Percentiles rank a stretch among this genome's conserved stretches.
phyloP scores from a whole-genome alignment of 495 filamentous ascomycete species.

The Letharia lupina region DNA sequence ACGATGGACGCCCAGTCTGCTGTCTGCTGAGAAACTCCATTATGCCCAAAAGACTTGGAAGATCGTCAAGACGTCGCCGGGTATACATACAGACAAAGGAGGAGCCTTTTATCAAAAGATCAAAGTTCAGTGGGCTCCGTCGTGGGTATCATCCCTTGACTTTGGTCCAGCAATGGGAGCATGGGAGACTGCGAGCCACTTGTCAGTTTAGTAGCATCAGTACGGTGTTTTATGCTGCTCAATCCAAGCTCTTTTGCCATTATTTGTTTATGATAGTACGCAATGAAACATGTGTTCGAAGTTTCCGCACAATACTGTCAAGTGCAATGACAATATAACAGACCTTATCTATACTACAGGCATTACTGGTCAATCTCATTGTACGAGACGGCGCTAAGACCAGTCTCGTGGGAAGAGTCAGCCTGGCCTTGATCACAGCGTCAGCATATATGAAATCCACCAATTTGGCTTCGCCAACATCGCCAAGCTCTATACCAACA shows the following conservation, averaged over 20 bases:
- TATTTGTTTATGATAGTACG: too few relatives aligned
- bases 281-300: too few relatives aligned
- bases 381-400: background rate
- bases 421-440: background rate
- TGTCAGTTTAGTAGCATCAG: too few relatives aligned
- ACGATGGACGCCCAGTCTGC: background rate
- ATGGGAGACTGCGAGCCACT: too few relatives aligned
- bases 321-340: background rate
- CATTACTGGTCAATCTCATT: background rate
- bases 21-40: background rate
- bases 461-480: background rate
- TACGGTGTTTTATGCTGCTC: too few relatives aligned
- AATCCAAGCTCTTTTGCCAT: too few relatives aligned
- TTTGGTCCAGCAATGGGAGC: too few relatives aligned
- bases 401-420: background rate
- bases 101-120: too few relatives aligned
- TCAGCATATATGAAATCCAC: background rate
- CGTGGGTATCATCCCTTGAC: too few relatives aligned
- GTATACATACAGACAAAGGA: background rate
- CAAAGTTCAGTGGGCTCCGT: too few relatives aligned
- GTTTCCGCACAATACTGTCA: background rate
- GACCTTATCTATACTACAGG: background rate
- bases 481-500: background rate
- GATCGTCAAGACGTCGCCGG: background rate
- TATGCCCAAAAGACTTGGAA: background rate